Conservation (phyloP, 352 stramenopile genomes). For the Pythium sukuiense region DNA sequence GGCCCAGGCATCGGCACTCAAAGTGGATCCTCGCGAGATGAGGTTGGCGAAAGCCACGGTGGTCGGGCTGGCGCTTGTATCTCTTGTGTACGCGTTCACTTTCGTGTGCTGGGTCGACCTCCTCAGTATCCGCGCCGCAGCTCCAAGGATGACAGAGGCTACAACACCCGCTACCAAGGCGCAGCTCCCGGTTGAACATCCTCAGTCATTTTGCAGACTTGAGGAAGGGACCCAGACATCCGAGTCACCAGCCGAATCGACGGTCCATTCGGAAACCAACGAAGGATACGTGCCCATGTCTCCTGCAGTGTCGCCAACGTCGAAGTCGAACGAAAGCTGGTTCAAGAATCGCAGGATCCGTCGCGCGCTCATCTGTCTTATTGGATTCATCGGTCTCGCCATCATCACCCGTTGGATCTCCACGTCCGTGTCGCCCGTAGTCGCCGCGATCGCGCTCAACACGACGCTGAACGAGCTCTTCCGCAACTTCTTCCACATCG, state of each 20-base stretch:
- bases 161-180: constrained; percentile 1
- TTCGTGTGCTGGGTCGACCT: constrained; percentile 18
- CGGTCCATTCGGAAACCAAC: background rate
- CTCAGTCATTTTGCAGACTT: background rate
- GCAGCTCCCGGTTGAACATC: background rate
- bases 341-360: constrained; percentile 16
- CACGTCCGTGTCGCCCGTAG: background rate
- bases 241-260: background rate
- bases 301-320: background rate
- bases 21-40: constrained; percentile 34
- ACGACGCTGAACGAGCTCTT: constrained; percentile 25
- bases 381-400: background rate
- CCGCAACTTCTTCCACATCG: background rate
- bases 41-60: constrained; percentile 24
- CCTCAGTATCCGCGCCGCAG: background rate
- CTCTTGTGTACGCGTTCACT: constrained; percentile 28
- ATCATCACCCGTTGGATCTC: constrained; percentile 2
- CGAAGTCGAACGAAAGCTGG: constrained; percentile 24
- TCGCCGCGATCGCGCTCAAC: constrained; percentile 19
- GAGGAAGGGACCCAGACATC: background rate
- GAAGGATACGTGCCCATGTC: background rate
- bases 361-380: background rate
- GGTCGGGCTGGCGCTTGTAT: constrained; percentile 15
- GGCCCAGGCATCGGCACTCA: constrained; percentile 27
- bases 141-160: background rate